phyloP scores from a whole-genome alignment of 2,329 filamentous ascomycete species.

The Macrophomina phaseolina region DNA sequence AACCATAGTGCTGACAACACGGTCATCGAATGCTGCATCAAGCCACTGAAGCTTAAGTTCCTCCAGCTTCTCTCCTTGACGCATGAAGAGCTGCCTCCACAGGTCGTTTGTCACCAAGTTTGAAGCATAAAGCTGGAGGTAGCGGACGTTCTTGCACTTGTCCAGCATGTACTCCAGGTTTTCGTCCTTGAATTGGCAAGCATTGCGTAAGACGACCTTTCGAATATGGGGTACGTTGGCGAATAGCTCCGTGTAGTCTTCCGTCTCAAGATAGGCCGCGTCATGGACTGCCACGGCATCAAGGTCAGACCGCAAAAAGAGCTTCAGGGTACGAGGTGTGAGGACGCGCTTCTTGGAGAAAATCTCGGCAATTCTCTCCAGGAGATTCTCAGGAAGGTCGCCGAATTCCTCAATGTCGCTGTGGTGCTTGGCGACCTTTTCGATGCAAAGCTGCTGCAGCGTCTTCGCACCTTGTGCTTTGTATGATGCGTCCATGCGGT shows the following conservation, averaged over 20 bases:
- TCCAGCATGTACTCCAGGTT: slow-evolving; percentile 81
- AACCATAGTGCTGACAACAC: slow-evolving; percentile 67
- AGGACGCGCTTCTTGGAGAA: slow-evolving; percentile 67
- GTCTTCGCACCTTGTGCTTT: slow-evolving; percentile 68
- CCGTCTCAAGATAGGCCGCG: slow-evolving; percentile 68
- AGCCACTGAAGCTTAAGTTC: slow-evolving; percentile 81
- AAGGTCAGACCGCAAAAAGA: slow-evolving; percentile 60
- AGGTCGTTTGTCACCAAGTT: slow-evolving; percentile 80
- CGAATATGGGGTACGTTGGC: slow-evolving; percentile 73
- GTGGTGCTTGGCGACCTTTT: slow-evolving; percentile 68
- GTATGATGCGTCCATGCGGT: slow-evolving; percentile 77
- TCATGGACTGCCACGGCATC: slow-evolving; percentile 65
- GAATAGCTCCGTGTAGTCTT: slow-evolving; percentile 83
- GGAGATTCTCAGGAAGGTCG: slow-evolving; percentile 62
- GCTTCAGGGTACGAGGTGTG: slow-evolving; percentile 55
- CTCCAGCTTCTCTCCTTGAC: slow-evolving; percentile 69
- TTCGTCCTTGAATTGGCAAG: slow-evolving; percentile 88
- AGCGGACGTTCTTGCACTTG: slow-evolving; percentile 70
- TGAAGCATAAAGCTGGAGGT: slow-evolving; percentile 79
- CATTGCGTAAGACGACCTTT: slow-evolving; percentile 77
- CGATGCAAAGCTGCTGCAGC: slow-evolving; percentile 68
- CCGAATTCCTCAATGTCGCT: slow-evolving; percentile 69
- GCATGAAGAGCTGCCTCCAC: slow-evolving; percentile 73
- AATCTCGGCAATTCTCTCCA: slow-evolving; percentile 66
- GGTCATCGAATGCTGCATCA: slow-evolving; percentile 79